A percentile compares a stretch with the other conserved stretches of the same genome.
These are phyloP conservation scores for Hemerocallis citrina DNA, from an alignment of 106 monocot species.

Conservation along the genomic window DNA sequence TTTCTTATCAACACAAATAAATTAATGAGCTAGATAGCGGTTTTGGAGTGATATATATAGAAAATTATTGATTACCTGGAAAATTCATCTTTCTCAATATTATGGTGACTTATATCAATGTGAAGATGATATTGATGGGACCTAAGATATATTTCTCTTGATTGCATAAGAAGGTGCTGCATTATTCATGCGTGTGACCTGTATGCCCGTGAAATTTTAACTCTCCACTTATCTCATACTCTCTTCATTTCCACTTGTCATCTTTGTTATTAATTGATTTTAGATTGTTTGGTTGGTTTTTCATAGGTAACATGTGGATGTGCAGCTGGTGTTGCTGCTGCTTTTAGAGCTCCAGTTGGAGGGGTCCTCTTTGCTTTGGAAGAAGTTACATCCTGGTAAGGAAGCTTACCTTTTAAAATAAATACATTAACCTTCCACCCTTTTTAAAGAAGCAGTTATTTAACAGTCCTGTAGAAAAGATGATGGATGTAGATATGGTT, in stretches of 20 bases:
- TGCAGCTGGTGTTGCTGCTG: slow-evolving; percentile 99
- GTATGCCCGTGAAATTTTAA: no score
- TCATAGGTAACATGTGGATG: slow-evolving; percentile 97
- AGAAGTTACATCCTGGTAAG: slow-evolving; percentile 98
- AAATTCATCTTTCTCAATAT: no score
- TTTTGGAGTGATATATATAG: no score
- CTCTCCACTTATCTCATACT: neutral
- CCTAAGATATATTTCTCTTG: no score
- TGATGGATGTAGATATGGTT: no score
- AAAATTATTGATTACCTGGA: no score
- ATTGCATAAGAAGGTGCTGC: neutral
- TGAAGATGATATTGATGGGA: no score
- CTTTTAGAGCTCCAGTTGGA: slow-evolving; percentile 98
- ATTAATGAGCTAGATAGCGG: no score
- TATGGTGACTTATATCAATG: no score
- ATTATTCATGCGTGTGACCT: neutral
- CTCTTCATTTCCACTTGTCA: neutral
- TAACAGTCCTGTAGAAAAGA: no score
- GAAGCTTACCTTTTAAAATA: slow-evolving; percentile 7
- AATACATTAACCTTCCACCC: neutral
- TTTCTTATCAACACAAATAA: no score
- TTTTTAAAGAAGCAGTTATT: no score
- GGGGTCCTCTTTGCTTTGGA: slow-evolving; percentile 96
- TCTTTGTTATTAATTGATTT: neutral
- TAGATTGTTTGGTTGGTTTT: slow-evolving; percentile 17